Conservation (phyloP, 1,139 yeast genomes). For the Saccharomyces hybrid region DNA sequence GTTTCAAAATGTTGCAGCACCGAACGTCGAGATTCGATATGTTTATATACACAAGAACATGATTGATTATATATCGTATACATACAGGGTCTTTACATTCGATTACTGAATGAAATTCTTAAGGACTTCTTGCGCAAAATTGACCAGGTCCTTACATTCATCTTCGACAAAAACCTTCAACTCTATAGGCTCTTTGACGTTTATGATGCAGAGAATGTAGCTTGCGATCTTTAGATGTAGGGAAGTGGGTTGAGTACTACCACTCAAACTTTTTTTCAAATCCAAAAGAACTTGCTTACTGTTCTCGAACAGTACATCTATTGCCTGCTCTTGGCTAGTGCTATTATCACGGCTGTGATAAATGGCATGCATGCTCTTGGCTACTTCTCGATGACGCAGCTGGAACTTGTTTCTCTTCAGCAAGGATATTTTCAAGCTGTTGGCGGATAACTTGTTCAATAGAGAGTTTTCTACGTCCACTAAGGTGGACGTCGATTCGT, state of each 20-base stretch:
- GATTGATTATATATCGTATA: background rate
- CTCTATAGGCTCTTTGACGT: constrained; percentile 1
- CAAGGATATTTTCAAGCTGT: background rate
- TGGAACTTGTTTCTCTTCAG: background rate
- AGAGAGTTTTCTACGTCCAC: background rate
- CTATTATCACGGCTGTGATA: background rate
- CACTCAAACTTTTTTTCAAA: background rate
- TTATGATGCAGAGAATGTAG: constrained; percentile 9
- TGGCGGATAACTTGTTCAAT: background rate
- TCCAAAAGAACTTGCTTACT: background rate
- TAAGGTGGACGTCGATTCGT: background rate
- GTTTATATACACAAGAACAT: background rate
- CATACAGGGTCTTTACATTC: background rate
- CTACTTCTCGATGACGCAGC: background rate
- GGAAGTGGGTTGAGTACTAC: constrained; percentile 1
- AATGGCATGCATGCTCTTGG: background rate
- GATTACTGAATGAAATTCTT: background rate
- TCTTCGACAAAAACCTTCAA: background rate
- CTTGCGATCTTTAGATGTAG: constrained; percentile 13
- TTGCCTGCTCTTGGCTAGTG: background rate
- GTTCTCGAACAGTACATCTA: background rate
- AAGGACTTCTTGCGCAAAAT: background rate
- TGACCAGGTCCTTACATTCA: background rate
- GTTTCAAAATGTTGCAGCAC: background rate
- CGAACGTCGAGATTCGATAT: background rate